Conservation (phyloP, 2,329 filamentous ascomycete species). For the Neurospora sp. region DNA sequence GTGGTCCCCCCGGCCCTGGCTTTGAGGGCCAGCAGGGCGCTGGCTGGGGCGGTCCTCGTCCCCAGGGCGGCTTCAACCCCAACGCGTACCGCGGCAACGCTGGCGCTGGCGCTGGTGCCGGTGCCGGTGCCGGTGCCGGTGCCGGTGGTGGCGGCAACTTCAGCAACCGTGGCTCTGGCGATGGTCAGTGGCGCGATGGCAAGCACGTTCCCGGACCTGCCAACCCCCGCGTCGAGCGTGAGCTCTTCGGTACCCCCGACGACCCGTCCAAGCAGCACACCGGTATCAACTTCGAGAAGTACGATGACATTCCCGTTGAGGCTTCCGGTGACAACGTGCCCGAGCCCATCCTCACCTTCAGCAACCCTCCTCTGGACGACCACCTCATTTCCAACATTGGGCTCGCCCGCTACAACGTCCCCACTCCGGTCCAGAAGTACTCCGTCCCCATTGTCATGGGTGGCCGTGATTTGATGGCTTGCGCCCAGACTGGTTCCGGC, state of each 20-base stretch:
- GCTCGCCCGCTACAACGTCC: conserved; percentile 86
- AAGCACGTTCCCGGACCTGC: conserved; percentile 87
- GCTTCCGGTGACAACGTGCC: conserved; percentile 90
- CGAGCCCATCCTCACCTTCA: conserved; percentile 83
- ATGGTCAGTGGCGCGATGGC: conserved; percentile 92
- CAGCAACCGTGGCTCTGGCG: conserved; percentile 71
- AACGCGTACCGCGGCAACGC: conserved; percentile 49
- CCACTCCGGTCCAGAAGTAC: conserved; percentile 98
- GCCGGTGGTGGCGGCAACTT: conserved; percentile 41
- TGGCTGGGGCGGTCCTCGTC: conserved; percentile 18
- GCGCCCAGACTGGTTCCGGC: conserved; percentile 98
- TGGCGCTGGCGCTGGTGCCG: conserved; percentile 21
- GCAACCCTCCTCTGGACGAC: conserved; percentile 88
- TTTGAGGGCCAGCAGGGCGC: background rate
- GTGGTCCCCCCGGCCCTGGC: conserved; percentile 7
- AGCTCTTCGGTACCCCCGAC: conserved; percentile 85
- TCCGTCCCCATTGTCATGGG: conserved; percentile 98
- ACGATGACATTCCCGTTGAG: conserved; percentile 98
- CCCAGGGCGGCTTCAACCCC: conserved; percentile 43
- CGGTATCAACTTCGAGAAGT: conserved; percentile 99
- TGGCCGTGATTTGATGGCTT: conserved; percentile 97
- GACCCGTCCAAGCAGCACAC: conserved; percentile 93
- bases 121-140: conserved; percentile 14
- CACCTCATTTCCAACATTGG: conserved; percentile 90
- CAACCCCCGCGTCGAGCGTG: conserved; percentile 85